A percentile compares a stretch with the other conserved stretches of the same genome.
Conservation (phyloP, 495 filamentous ascomycete genomes). For the Hypomontagnella monticulosa region DNA sequence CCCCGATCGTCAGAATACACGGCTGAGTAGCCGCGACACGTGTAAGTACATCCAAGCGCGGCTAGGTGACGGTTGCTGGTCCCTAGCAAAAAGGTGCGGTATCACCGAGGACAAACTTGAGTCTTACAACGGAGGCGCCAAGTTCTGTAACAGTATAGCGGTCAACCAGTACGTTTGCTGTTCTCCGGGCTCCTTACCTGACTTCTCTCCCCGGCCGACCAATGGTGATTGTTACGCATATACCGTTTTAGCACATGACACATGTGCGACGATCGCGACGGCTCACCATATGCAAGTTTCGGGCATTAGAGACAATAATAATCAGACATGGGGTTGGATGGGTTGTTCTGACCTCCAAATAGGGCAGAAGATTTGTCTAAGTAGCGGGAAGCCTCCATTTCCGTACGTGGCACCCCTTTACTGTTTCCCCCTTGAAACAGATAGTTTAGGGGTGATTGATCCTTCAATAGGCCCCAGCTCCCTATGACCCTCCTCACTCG, state of each 20-base stretch:
- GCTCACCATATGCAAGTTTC: conserved; percentile 45
- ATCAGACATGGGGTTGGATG: conserved; percentile 59
- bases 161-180: conserved; percentile 59
- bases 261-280: conserved; percentile 46
- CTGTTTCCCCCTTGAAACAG: too few relatives aligned
- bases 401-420: conserved; percentile 43
- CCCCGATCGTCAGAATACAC: too few relatives aligned
- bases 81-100: conserved; percentile 53
- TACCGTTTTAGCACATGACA: conserved; percentile 46
- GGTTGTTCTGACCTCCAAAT: conserved; percentile 51
- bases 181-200: conserved; percentile 47
- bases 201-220: conserved; percentile 36
- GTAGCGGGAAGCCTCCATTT: conserved; percentile 57
- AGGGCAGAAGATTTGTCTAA: conserved; percentile 56
- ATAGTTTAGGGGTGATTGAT: too few relatives aligned
- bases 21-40: too few relatives aligned
- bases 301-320: conserved; percentile 53
- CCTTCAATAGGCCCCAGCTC: too few relatives aligned
- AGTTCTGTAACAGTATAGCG: conserved; percentile 50
- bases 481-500: too few relatives aligned
- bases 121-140: conserved; percentile 49
- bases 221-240: conserved; percentile 56
- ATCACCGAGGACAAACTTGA: conserved; percentile 51
- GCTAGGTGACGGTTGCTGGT: conserved; percentile 50
- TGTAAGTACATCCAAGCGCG: too few relatives aligned